Evolutionary conservation across 768 basidiomycete genomes (phyloP), one percentile per base, ranked within the genome.

Genomic region (Russula abietina): DNA sequence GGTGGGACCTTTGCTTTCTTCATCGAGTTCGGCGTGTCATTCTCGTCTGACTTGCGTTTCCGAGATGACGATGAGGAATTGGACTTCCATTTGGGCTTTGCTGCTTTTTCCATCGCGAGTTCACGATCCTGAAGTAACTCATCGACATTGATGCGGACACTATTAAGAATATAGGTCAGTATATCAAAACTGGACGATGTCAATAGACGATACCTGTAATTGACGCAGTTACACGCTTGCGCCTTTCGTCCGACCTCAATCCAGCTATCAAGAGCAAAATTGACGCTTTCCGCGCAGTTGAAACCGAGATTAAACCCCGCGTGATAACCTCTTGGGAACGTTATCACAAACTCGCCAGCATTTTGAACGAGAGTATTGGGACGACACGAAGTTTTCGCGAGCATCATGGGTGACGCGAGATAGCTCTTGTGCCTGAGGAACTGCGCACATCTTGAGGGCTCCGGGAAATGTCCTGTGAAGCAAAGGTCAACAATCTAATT

Each of bases 391-490:
- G 87, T 84, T 68, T 91, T 85, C 0, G 90, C 84, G 0, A 99
- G 82, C 4, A 86, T 77, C 8, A 81, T 86, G 0, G 97, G 97
- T 1, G 94, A 97, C 3, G 89, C 93, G 43, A 96, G 83, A 74
- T 93, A 98, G 0, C 93, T 90, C 73, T 99, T 99, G 76, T 99
- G 97, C 3, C 97, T 86, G 59, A 99, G 79, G 75, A 98, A 99
- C 71, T 99, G 93, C 1, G 89, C 84, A 72, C 97, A 99, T 60
- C 83, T 77, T 3, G 87, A 84, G 0, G 84, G 87, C 62, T 85
- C 85, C 0, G 95, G 93, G 71, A 99, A 99, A 70, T 92, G 89
- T 57, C 87, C 93, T 93, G 61, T 48, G 33, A 39, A 26, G 36
- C 11, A 56, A 52, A 50, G 24, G 24, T 61, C n/a, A 61, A 11